Base-by-base conservation (phyloP, 345 rosid genomes). In the Leavenworthia alabamica region DNA sequence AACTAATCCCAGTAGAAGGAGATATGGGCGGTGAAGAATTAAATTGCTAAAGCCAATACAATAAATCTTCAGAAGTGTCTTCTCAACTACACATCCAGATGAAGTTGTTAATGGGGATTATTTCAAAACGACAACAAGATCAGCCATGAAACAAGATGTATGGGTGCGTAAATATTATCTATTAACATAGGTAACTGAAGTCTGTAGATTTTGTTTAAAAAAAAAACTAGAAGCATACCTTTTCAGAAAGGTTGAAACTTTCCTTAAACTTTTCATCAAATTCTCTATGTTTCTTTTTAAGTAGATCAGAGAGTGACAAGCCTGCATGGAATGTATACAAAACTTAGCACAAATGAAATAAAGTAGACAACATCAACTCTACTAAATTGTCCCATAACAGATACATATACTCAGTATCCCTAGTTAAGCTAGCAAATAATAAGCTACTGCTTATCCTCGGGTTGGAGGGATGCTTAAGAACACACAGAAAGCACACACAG, bases 211-310 rank as follows among this genome's bases (percentile, higher is more conserved):
- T 35, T 35, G 0, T 35, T 67, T 8, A 2, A 54, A 54, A 19
- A 3, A 10, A 27, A 32, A 29, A 16, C 4, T 35, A 52, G 49
- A 42, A 47, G 36, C 45, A 40, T 76, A 89, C 99, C 96, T 85
- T 82, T 74, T 64, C 76, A 41, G 82, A 72, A 61, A 82, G 42
- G 59, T 79, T 76, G 74, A 89, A 93, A 65, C 78, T 48, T 47
- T 51, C 74, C 47, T 73, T 74, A 70, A 87, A 93, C 73, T 83
- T 85, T 50, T 68, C 29, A 75, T 87, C 86, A 73, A 93, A 93
- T 48, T 89, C 86, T 66, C 46, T 52, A 71, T 78, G 80, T 77
- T 80, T 87, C 72, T 70, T 78, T 22, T 74, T 50, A 58, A 93
- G 77, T 59, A 68, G 73, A 67, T 60, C 82, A 71, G 86, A 79